Conservation (phyloP, 2,329 filamentous ascomycete genomes). For the Trichoderma aggressivum region DNA sequence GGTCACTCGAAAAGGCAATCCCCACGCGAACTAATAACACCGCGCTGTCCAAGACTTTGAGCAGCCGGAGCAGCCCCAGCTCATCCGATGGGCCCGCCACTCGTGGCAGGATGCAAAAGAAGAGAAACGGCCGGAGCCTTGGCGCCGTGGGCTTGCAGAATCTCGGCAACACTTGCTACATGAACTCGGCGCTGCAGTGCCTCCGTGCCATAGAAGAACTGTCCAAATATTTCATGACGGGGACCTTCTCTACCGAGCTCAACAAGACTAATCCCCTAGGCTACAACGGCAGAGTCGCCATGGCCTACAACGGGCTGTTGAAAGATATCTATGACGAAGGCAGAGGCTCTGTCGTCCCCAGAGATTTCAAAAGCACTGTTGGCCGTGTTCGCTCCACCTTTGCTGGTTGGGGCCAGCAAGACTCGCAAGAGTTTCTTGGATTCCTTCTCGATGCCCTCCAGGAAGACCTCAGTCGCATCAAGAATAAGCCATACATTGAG, state of each 20-base stretch:
- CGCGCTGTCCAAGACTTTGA: slow-evolving; percentile 27
- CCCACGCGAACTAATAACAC: slow-evolving; percentile 30
- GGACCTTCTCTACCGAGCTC: slow-evolving; percentile 73
- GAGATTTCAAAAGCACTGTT: slow-evolving; percentile 77
- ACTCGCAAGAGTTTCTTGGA: slow-evolving; percentile 94
- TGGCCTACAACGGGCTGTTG: slow-evolving; percentile 73
- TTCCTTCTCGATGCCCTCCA: slow-evolving; percentile 93
- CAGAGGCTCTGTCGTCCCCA: slow-evolving; percentile 68
- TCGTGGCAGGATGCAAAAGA: slow-evolving; percentile 67
- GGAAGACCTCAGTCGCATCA: slow-evolving; percentile 89
- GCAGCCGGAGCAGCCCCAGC: slow-evolving; percentile 65
- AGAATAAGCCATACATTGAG: slow-evolving; percentile 95
- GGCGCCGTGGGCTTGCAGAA: slow-evolving; percentile 85
- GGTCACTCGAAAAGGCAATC: slow-evolving; percentile 35
- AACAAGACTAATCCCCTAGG: slow-evolving; percentile 83
- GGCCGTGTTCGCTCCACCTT: slow-evolving; percentile 81
- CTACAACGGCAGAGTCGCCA: slow-evolving; percentile 82
- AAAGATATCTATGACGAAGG: slow-evolving; percentile 73
- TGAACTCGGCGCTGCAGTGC: slow-evolving; percentile 97
- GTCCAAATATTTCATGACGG: slow-evolving; percentile 81
- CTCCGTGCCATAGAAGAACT: slow-evolving; percentile 90
- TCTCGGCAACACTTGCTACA: slow-evolving; percentile 96
- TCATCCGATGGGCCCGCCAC: slow-evolving; percentile 57
- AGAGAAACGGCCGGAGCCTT: slow-evolving; percentile 64
- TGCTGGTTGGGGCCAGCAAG: slow-evolving; percentile 92